phyloP scores from a whole-genome alignment of 148 eudicot species.

The Gaultheria prostrata region DNA sequence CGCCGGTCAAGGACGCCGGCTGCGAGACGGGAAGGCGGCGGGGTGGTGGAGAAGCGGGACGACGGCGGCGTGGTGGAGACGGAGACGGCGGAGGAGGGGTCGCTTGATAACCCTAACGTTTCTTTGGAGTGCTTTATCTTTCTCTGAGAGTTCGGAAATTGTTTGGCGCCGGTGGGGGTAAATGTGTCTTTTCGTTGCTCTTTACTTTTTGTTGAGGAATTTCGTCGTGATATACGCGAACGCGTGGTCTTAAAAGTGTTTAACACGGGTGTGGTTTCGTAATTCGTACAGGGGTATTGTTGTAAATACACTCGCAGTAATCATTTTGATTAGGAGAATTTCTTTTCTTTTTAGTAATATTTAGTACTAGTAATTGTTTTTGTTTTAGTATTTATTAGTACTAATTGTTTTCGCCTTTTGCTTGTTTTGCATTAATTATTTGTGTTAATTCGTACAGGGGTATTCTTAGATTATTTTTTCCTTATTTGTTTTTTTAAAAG shows the following conservation, averaged over 20 bases:
- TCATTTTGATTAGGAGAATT: too few relatives aligned
- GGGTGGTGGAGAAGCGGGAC: background rate
- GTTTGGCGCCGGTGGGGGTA: background rate
- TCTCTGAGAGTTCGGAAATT: slow-evolving; percentile 14
- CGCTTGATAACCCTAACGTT: slow-evolving; percentile 45
- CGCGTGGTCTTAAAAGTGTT: background rate
- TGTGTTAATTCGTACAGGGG: too few relatives aligned
- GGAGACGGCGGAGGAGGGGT: slow-evolving; percentile 21
- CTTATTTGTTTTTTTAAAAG: too few relatives aligned
- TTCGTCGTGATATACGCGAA: background rate
- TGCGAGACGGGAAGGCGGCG: slow-evolving; percentile 13
- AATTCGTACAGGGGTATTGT: background rate
- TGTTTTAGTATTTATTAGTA: too few relatives aligned
- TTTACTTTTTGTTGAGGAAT: background rate
- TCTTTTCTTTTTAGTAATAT: too few relatives aligned
- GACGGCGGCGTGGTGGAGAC: slow-evolving; percentile 5
- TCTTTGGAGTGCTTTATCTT: slow-evolving; percentile 53
- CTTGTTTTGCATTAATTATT: too few relatives aligned
- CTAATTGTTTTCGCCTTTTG: too few relatives aligned
- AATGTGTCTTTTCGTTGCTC: background rate
- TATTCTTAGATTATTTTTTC: too few relatives aligned
- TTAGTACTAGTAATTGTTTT: too few relatives aligned
- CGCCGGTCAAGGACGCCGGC: slow-evolving; percentile 28
- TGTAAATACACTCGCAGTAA: background rate
- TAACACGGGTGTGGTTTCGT: background rate